A percentile compares a stretch with the other conserved stretches of the same genome.
These are phyloP conservation scores for Crithidia bombi DNA, from an alignment of 208 protist genomes.

Conservation along the genomic window DNA sequence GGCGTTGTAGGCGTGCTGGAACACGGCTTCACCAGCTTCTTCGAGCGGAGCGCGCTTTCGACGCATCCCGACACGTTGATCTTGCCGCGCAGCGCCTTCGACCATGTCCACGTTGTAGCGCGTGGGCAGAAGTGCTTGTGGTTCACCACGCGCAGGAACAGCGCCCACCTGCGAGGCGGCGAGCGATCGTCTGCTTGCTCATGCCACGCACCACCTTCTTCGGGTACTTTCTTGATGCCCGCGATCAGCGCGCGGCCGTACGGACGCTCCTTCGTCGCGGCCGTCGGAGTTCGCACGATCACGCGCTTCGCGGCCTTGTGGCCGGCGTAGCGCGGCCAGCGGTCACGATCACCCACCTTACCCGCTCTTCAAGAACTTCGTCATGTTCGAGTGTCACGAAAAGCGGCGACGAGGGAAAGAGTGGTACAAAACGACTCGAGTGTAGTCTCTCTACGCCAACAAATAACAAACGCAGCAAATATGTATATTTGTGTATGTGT, in stretches of 20 bases:
- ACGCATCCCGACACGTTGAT: conserved; percentile 92
- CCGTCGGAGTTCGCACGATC: conserved; percentile 95
- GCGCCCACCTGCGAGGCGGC: conserved; percentile 93
- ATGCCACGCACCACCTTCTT: conserved; percentile 95
- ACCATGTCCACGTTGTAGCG: conserved; percentile 95
- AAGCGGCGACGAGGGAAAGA: conserved; percentile 3
- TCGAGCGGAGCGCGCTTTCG: conserved; percentile 89
- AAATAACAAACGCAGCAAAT: neutral
- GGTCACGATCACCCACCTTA: conserved; percentile 98
- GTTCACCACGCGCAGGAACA: conserved; percentile 98
- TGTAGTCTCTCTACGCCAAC: conserved; percentile 11
- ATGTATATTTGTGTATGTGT: too few relatives aligned
- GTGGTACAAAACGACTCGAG: conserved; percentile 9
- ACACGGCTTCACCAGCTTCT: conserved; percentile 88
- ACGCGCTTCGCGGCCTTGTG: conserved; percentile 98
- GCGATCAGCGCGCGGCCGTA: conserved; percentile 96
- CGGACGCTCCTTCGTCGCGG: conserved; percentile 90
- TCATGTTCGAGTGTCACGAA: conserved; percentile 8
- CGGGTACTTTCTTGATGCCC: conserved; percentile 96
- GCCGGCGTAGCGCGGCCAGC: conserved; percentile 97
- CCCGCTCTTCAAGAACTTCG: conserved; percentile 92
- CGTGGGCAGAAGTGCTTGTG: conserved; percentile 99
- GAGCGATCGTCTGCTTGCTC: conserved; percentile 93
- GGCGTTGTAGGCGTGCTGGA: conserved; percentile 95
- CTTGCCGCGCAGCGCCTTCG: conserved; percentile 90